phyloP scores from a whole-genome alignment of 2,329 filamentous ascomycete species.

The Dactylellina leptospora region DNA sequence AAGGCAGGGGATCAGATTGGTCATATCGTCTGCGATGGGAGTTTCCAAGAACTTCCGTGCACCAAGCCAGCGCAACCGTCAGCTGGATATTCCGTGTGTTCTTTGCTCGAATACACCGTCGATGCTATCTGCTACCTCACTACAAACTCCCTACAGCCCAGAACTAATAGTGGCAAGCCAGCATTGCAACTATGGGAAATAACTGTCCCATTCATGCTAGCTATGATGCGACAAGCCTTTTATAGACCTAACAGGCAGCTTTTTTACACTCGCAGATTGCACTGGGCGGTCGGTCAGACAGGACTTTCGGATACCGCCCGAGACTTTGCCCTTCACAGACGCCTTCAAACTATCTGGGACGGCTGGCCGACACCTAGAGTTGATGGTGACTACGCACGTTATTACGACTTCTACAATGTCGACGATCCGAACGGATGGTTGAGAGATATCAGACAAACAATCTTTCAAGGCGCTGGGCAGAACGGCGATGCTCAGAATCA shows the following conservation, averaged over 20 bases:
- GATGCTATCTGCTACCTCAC: slow-evolving; percentile 24
- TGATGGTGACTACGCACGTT: slow-evolving; percentile 20
- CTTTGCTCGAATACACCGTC: slow-evolving; percentile 7
- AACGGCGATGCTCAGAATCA: slow-evolving; percentile 4
- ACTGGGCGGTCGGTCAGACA: slow-evolving; percentile 7
- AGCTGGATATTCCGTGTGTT: background rate
- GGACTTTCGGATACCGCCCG: slow-evolving; percentile 24
- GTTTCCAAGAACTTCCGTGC: slow-evolving; percentile 3
- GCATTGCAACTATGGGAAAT: background rate
- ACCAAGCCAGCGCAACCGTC: slow-evolving; percentile 8
- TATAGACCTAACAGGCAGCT: slow-evolving; percentile 24
- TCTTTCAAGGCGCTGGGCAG: background rate
- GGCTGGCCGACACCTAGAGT: slow-evolving; percentile 23
- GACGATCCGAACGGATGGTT: slow-evolving; percentile 21
- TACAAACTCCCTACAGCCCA: slow-evolving; percentile 12
- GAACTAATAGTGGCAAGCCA: slow-evolving; percentile 1
- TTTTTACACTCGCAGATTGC: slow-evolving; percentile 26
- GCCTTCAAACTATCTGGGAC: slow-evolving; percentile 13
- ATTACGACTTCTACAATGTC: slow-evolving; percentile 32
- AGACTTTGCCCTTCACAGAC: slow-evolving; percentile 4
- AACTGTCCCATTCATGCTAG: background rate
- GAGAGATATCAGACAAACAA: slow-evolving; percentile 8
- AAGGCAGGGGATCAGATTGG: background rate
- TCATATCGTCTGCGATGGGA: background rate
- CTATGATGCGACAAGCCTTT: background rate